Evolutionary conservation across 2,329 filamentous ascomycete genomes (phyloP), one percentile per base, ranked within the genome.

Genomic region (Cladosporium cucumerinum): DNA sequence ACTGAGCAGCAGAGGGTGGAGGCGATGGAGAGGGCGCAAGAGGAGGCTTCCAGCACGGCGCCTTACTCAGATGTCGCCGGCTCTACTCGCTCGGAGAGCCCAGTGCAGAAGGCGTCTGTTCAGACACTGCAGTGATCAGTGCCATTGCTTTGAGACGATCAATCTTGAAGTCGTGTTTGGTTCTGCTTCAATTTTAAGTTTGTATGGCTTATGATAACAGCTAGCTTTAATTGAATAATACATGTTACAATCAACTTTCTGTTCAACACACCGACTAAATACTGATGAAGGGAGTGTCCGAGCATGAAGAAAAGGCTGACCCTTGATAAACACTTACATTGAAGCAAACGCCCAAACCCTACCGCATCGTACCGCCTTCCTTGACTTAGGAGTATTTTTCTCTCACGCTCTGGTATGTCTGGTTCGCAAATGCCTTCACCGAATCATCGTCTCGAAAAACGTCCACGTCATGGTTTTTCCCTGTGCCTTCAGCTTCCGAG

Each of bases 1-100:
- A 66, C 25, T 65, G 69, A 48, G 64, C 55, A 70, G 43, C 69
- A 69, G 65, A 62, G 69, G 14, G 65, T 68, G 18, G 69, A 71
- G 58, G 67, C 68, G 1, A 57, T 70, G 57, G 69, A 72, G 52
- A 46, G 62, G 34, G 68, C 69, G 34, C 69, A 71, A 39, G 67
- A 70, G 63, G 61, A 67, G 48, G 67, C 61, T 36, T 65, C 49
- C 16, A 65, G 48, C 36, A 59, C 46, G 21, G 64, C 65, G 25
- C 63, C 66, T 34, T 70, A 73, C 52, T 65, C 66, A 61, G 63
- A 54, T 16, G 8, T 55, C 4, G 25, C 49, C 14, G 21, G n/a
- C 5, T 62, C 60, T 26, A 39, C 48, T 23, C 60, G 34, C 18
- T 62, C 60, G 23, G 60, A 62, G 60, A 62, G 60, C 25, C 60